These are phyloP conservation scores for Epicoccum nigrum DNA, from an alignment of 2,329 filamentous ascomycete genomes.

Conservation along the genomic window DNA sequence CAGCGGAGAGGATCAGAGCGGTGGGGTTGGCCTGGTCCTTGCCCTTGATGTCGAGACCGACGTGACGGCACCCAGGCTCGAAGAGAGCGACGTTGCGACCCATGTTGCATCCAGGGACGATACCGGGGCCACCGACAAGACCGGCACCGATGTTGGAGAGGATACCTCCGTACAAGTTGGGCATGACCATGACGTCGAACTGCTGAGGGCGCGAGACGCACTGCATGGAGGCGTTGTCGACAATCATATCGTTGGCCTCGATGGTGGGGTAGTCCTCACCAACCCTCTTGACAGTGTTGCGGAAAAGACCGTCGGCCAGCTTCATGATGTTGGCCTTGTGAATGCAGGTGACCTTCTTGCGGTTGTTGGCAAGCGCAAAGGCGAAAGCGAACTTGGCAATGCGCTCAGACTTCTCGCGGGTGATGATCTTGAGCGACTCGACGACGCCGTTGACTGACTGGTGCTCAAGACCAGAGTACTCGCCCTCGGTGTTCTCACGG, in stretches of 20 bases:
- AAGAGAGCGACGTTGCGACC: conserved; percentile 97
- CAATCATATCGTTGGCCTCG: conserved; percentile 99
- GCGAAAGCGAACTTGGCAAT: conserved; percentile 99
- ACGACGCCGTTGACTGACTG: conserved; percentile 96
- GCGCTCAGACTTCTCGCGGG: conserved; percentile 96
- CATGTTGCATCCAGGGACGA: conserved; percentile 99
- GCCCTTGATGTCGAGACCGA: conserved; percentile 99
- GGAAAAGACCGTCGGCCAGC: conserved; percentile 97
- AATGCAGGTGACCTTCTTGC: conserved; percentile 99
- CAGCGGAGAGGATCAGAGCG: conserved; percentile 89
- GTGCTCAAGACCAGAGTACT: conserved; percentile 99
- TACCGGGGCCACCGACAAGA: conserved; percentile 93
- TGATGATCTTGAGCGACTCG: conserved; percentile 99
- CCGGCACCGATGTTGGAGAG: conserved; percentile 98
- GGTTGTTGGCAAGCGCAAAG: conserved; percentile 97
- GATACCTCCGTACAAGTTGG: conserved; percentile 98
- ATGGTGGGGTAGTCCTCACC: conserved; percentile 95
- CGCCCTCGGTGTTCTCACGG: conserved; percentile 99
- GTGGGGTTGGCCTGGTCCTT: conserved; percentile 99
- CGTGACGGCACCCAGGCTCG: conserved; percentile 98
- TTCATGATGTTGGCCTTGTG: conserved; percentile 99
- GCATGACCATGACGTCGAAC: conserved; percentile 99
- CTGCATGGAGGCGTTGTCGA: conserved; percentile 99
- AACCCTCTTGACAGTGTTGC: conserved; percentile 92
- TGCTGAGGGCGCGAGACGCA: conserved; percentile 95